These are phyloP conservation scores for Aspergillus novofumigatus DNA, from an alignment of 2,329 filamentous ascomycete genomes.

Conservation along the genomic window DNA sequence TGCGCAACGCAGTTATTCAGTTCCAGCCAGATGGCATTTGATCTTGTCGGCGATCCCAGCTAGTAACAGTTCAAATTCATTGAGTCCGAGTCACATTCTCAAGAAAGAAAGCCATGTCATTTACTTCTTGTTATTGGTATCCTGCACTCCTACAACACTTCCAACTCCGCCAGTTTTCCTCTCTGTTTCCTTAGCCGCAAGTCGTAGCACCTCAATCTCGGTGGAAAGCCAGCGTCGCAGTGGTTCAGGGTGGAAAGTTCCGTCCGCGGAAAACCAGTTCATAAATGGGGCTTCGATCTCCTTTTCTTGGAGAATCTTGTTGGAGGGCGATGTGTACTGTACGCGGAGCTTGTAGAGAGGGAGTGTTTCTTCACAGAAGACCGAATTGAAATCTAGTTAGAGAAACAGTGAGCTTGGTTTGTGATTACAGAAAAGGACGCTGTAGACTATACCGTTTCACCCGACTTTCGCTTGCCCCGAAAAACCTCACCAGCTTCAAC, in stretches of 20 bases:
- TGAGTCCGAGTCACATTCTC: background rate
- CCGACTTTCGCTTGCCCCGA: conserved; percentile 65
- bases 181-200: conserved; percentile 41
- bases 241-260: conserved; percentile 57
- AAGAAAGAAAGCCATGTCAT: background rate
- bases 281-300: conserved; percentile 56
- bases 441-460: conserved; percentile 52
- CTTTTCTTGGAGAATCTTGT: conserved; percentile 41
- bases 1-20: background rate
- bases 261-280: conserved; percentile 56
- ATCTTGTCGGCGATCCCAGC: background rate
- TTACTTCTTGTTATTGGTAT: conserved; percentile 15
- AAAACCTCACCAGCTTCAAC: conserved; percentile 83
- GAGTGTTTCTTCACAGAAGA: conserved; percentile 71
- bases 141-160: conserved; percentile 14
- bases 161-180: conserved; percentile 27
- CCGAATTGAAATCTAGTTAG: conserved; percentile 63
- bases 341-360: conserved; percentile 76
- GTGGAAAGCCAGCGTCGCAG: conserved; percentile 60
- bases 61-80: background rate
- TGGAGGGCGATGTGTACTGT: conserved; percentile 36
- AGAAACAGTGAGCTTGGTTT: conserved; percentile 2
- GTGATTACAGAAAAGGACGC: background rate
- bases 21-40: too few species aligned
- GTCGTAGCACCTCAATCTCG: conserved; percentile 52